Percentiles rank a stretch among this genome's conserved stretches.
phyloP scores from a whole-genome alignment of 129 eudicot genomes.

The Dittrichia graveolens region DNA sequence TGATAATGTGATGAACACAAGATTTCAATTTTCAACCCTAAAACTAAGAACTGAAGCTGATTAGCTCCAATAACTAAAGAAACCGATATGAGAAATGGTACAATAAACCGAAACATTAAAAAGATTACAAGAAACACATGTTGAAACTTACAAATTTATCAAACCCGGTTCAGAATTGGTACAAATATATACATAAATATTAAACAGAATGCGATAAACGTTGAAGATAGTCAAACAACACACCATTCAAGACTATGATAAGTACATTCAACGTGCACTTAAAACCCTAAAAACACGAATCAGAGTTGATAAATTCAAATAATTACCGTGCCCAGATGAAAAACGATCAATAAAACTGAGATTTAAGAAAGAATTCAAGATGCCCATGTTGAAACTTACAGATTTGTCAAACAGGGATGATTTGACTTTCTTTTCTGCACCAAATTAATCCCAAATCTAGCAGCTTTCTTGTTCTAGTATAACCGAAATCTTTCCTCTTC shows the following conservation, averaged over 20 bases:
- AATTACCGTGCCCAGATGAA: slow-evolving; percentile 18
- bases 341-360: slow-evolving; percentile 5
- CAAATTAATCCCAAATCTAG: slow-evolving; percentile 21
- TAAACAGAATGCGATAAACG: slow-evolving; percentile 6
- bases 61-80: neutral
- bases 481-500: slow-evolving; percentile 17
- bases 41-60: slow-evolving; percentile 14
- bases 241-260: slow-evolving; percentile 9
- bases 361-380: slow-evolving; percentile 11
- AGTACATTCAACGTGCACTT: neutral
- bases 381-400: slow-evolving; percentile 19
- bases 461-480: slow-evolving; percentile 1
- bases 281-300: slow-evolving; percentile 16
- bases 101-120: slow-evolving; percentile 8
- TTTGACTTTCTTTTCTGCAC: slow-evolving; percentile 28
- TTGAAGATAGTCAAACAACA: slow-evolving; percentile 4
- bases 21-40: slow-evolving; percentile 14
- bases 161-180: slow-evolving; percentile 16
- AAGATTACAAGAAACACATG: slow-evolving; percentile 18
- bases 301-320: slow-evolving; percentile 5
- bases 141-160: neutral
- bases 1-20: neutral
- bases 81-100: slow-evolving; percentile 8
- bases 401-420: slow-evolving; percentile 33
- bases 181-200: neutral